Evolutionary conservation across 2,329 filamentous ascomycete species (phyloP), one percentile per base, ranked within the genome.

Genomic region (Albifimbria verrucaria): DNA sequence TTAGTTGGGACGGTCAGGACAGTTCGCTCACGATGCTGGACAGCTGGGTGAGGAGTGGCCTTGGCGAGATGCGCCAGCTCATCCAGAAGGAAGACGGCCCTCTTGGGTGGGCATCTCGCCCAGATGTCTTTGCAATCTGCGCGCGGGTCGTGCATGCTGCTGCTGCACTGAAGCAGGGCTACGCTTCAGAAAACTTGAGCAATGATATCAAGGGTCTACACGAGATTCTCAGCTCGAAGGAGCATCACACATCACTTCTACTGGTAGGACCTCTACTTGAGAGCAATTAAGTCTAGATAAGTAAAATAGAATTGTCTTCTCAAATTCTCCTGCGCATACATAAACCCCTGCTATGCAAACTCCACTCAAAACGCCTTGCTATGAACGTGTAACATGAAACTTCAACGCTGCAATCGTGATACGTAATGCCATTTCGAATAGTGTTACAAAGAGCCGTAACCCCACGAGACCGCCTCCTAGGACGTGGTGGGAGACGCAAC

Each of bases 31-130:
- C 49, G 15, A 54, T 62, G 7, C 57, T 79, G 25, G 62, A 62
- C 1, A 48, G 36, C 1, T 90, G 86, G 85, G 71, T 79, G 0
- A 56, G 62, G 1, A 68, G 71, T 1, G 85, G 82, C 0, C 62
- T 89, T 7, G 53, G 63, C 23, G 60, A 70, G 0, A 65, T 88
- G 12, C 66, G 54, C 48, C 48, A 53, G 17, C 57, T 70, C 7
- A 59, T 63, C 3, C 56, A 56, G 1, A 68, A 77, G 20, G 64
- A 66, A 1, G 88, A 91, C 62, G 87, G 87, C 0, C 78, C 87
- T 9, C 71, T 95, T 28, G 89, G 90, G 7, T 92, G 88, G 85
- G 81, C 82, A 2, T 86, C 86, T 1, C 85, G 86, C 52, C 78
- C 85, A 1, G 81, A 85, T 25, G 81, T 86, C 1, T 93, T 92